Percentiles rank a stretch among this genome's conserved stretches.
Evolutionary conservation across 257 asterid species (phyloP).

Genomic region (Gentiana macrophylla): DNA sequence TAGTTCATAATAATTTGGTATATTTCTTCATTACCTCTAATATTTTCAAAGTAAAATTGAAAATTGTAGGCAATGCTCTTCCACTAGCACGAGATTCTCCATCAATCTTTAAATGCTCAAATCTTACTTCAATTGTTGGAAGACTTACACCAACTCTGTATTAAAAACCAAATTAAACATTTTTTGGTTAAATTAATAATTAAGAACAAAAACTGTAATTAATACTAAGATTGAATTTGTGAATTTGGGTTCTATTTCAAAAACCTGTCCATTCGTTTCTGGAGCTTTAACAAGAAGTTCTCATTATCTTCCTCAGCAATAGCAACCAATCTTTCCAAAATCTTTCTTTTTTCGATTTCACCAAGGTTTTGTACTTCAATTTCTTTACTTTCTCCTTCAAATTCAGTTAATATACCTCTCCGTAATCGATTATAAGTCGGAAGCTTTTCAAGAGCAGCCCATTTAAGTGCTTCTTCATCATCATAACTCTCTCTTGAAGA

Average conservation of each 20-base stretch:
- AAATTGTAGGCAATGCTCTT: slow-evolving; percentile 75
- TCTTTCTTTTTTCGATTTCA: slow-evolving; percentile 19
- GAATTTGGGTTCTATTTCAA: no score
- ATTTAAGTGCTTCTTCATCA: slow-evolving; percentile 14
- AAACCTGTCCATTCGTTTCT: slow-evolving; percentile 38
- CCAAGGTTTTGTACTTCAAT: slow-evolving; percentile 27
- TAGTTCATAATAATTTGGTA: no score
- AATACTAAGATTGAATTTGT: background rate
- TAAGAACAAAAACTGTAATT: background rate
- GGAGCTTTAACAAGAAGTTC: slow-evolving; percentile 32
- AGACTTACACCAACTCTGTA: slow-evolving; percentile 69
- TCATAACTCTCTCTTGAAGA: slow-evolving; percentile 3
- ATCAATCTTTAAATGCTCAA: slow-evolving; percentile 62
- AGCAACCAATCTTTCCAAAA: slow-evolving; percentile 27
- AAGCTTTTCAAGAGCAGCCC: slow-evolving; percentile 4
- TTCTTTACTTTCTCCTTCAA: slow-evolving; percentile 8
- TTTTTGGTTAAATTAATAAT: no score
- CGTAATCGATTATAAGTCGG: background rate
- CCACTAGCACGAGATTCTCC: slow-evolving; percentile 76
- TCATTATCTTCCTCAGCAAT: slow-evolving; percentile 27
- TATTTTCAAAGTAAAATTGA: slow-evolving; percentile 56
- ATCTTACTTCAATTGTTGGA: slow-evolving; percentile 79
- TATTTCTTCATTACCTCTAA: slow-evolving; percentile 43
- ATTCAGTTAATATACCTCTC: background rate
- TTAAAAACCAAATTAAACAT: background rate